Evolutionary conservation across 2,329 filamentous ascomycete genomes (phyloP), one percentile per base, ranked within the genome.

Genomic region (Colletotrichum sp.): DNA sequence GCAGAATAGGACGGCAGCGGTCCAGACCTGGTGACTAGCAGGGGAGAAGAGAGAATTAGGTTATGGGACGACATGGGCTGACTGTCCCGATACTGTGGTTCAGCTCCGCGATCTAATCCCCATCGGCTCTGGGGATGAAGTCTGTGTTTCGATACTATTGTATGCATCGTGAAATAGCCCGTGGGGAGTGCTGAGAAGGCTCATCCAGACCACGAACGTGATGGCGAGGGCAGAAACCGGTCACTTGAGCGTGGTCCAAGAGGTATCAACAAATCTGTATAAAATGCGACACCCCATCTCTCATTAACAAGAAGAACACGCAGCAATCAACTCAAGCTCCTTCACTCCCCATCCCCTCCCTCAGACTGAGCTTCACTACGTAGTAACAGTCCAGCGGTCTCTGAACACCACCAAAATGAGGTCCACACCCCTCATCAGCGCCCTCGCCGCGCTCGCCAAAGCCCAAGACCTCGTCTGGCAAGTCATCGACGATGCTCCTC

Each of bases 241-340:
- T 21, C n/a, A 7, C 5, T 21, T 0, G 9, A 21, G 18, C 6
- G 8, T 21, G n/a, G n/a, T 8, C 44, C 2, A 28, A 59, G 26
- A 59, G 21, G 24, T 15, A 59, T 28, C 55, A 3, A 6, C 6
- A 59, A 16, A 57, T 13, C 2, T 6, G 18, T 34, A 34, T 62
- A 32, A 32, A 15, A 15, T 18, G 18, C 12, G 2, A 1, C 5
- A 12, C 3, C 18, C 10, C 16, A 34, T 62, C 30, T 16, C 18
- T 12, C 2, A 0, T 8, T 62, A 0, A 0, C 15, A 21, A 24
- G 3, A 18, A 34, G 30, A 2, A n/a, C 1, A 32, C 28, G 2
- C 59, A 62, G 16, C 59, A 62, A 8, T 30, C 28, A 34, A 21
- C 59, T 24, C 18, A 30, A 32, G 28, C 30, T 30, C 24, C 18